These are phyloP conservation scores for Nakaseomyces sp. DNA, from an alignment of 1,139 yeast species.

Conservation along the genomic window DNA sequence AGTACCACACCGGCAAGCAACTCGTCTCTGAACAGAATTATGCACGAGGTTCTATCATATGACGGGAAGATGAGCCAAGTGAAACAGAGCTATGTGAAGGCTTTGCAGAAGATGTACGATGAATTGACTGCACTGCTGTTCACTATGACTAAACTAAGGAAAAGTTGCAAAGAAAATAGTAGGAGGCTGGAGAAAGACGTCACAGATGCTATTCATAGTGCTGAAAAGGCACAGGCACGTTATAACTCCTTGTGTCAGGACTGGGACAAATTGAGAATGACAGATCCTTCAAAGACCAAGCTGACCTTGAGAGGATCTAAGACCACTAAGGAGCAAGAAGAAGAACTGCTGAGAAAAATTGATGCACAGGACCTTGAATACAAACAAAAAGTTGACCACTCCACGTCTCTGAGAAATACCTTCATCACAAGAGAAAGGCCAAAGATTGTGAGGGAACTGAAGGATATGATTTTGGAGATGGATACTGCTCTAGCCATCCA, in stretches of 20 bases:
- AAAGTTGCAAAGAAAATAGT: conserved; percentile 72
- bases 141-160: conserved; percentile 63
- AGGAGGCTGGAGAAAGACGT: conserved; percentile 77
- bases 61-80: conserved; percentile 72
- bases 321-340: conserved; percentile 85
- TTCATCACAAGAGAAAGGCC: conserved; percentile 71
- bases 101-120: conserved; percentile 76
- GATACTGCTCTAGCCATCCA: conserved; percentile 86
- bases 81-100: conserved; percentile 67
- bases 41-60: conserved; percentile 62
- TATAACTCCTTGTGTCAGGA: conserved; percentile 79
- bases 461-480: conserved; percentile 70
- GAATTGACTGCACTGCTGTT: conserved; percentile 68
- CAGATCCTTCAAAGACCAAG: conserved; percentile 75
- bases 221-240: conserved; percentile 81
- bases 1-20: conserved; percentile 31
- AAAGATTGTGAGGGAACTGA: conserved; percentile 59
- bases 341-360: conserved; percentile 73
- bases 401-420: conserved; percentile 67
- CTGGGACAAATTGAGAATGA: conserved; percentile 67
- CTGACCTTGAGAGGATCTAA: conserved; percentile 70
- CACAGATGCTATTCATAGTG: conserved; percentile 66
- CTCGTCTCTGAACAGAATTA: conserved; percentile 60
- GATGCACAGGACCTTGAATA: conserved; percentile 81
- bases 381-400: conserved; percentile 61